phyloP scores from a whole-genome alignment of 345 rosid genomes.

The Litchi chinensis region DNA sequence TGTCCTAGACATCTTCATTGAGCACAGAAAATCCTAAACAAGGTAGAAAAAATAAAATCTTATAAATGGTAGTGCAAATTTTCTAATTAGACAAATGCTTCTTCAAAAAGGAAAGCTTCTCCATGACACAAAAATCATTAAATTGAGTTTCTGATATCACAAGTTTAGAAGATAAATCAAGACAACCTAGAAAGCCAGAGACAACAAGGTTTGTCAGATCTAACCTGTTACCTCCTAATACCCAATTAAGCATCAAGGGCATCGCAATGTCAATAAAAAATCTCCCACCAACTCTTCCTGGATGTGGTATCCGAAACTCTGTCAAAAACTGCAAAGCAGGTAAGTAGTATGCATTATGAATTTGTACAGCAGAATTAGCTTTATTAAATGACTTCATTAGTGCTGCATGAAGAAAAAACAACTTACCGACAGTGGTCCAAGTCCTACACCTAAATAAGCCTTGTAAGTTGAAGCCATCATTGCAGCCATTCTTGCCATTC shows the following conservation, averaged over 20 bases:
- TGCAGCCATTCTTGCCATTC: slow-evolving; percentile 95
- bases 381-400: not conserved
- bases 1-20: not conserved
- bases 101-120: not conserved
- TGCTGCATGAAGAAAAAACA: not conserved
- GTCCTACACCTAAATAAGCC: slow-evolving; percentile 95
- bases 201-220: slow-evolving; percentile 19
- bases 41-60: not conserved
- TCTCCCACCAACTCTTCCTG: slow-evolving; percentile 88
- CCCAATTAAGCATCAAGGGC: slow-evolving; percentile 92
- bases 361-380: slow-evolving; percentile 6
- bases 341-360: slow-evolving; percentile 19
- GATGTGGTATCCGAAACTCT: slow-evolving; percentile 83
- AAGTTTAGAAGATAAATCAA: not conserved
- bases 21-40: not conserved
- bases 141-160: not conserved
- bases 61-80: not conserved
- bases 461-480: slow-evolving; percentile 95
- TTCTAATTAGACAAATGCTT: not conserved
- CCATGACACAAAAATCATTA: not conserved
- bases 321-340: slow-evolving; percentile 67
- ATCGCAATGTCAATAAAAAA: slow-evolving; percentile 72
- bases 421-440: slow-evolving; percentile 86
- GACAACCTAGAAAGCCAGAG: slow-evolving; percentile 1
- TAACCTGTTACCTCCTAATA: slow-evolving; percentile 92